Base-by-base conservation (phyloP, 768 basidiomycete genomes). In the Leccinum olivaceopallidum region DNA sequence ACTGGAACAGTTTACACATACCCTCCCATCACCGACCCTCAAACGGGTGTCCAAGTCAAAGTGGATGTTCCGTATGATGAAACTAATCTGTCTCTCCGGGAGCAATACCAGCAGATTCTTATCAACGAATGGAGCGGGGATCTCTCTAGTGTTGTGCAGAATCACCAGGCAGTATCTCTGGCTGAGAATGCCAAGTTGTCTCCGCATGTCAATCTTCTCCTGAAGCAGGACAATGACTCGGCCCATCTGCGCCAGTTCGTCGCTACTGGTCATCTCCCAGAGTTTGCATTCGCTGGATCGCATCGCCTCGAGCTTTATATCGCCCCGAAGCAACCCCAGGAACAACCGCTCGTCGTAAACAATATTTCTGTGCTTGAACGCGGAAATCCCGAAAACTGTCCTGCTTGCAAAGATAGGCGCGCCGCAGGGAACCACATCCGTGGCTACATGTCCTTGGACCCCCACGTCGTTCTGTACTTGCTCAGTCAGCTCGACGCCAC, bases 221-320 rank as follows among this genome's bases (percentile, higher is more conserved):
- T 67, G 30, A 53, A 57, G 42, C 22, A 67, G 34, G 56, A 53
- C 0, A 2, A 47, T 1, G 49, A 22, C 0, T 1, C 2, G 7
- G n/a, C 53, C 0, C 39, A 50, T 18, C 34, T 67, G 47, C 67
- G 61, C 37, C 54, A 60, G 7, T 67, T 59, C 36, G 26, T 5
- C 13, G 8, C 65, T 12, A 16, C 24, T 2, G 67, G 59, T 9
- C 4, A 59, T 0, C 8, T 67, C 5, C 67, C 61, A 30, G 63
- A 68, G 57, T 69, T 65, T 20, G 63, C 67, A 18, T 65, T 57
- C 61, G 4, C 55, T 6, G 67, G 67, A 34, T 67, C 67, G 28
- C 56, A 67, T 14, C 67, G 67, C 28, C 67, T 67, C 39, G 67
- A 67, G 16, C 59, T 67, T 6, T 63, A 56, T 57, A 6, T 67